Conservation (phyloP, 1,139 yeast genomes). For the Wickerhamomyces sp. region DNA sequence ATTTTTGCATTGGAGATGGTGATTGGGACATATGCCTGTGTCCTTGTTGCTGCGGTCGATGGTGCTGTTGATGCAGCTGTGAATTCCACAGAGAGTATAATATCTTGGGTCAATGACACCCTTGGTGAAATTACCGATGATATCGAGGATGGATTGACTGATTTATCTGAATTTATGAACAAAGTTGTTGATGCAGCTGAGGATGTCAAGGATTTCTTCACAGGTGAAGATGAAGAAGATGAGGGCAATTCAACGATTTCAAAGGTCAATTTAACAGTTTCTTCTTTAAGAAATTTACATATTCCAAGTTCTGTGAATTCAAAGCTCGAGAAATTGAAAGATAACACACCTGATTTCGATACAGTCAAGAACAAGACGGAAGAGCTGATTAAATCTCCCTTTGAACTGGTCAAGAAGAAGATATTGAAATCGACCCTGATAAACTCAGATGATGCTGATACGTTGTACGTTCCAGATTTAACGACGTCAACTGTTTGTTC, state of each 20-base stretch:
- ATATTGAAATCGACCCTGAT: slow-evolving; percentile 27
- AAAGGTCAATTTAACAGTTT: slow-evolving; percentile 55
- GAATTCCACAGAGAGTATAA: slow-evolving; percentile 62
- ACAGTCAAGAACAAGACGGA: slow-evolving; percentile 48
- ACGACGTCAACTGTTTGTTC: slow-evolving; percentile 23
- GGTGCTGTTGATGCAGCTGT: slow-evolving; percentile 71
- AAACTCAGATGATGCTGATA: slow-evolving; percentile 17
- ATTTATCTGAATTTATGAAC: slow-evolving; percentile 49
- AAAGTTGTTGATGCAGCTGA: slow-evolving; percentile 39
- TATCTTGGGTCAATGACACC: slow-evolving; percentile 57
- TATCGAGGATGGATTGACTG: slow-evolving; percentile 57
- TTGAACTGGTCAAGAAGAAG: slow-evolving; percentile 42
- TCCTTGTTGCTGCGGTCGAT: slow-evolving; percentile 66
- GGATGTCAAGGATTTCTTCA: slow-evolving; percentile 50
- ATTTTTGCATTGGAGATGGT: slow-evolving; percentile 65
- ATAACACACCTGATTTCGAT: slow-evolving; percentile 53
- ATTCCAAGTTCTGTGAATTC: slow-evolving; percentile 60
- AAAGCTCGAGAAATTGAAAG: slow-evolving; percentile 42
- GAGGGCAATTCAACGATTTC: slow-evolving; percentile 27
- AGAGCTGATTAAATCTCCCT: slow-evolving; percentile 44
- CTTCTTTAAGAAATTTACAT: slow-evolving; percentile 47
- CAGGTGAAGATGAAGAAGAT: slow-evolving; percentile 37
- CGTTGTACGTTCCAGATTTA: slow-evolving; percentile 26
- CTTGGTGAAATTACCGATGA: slow-evolving; percentile 49
- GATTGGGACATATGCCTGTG: slow-evolving; percentile 82